Percentiles rank a stretch among this genome's conserved stretches.
Conservation (phyloP, 83 land plant genomes). For the Thuja plicata region DNA sequence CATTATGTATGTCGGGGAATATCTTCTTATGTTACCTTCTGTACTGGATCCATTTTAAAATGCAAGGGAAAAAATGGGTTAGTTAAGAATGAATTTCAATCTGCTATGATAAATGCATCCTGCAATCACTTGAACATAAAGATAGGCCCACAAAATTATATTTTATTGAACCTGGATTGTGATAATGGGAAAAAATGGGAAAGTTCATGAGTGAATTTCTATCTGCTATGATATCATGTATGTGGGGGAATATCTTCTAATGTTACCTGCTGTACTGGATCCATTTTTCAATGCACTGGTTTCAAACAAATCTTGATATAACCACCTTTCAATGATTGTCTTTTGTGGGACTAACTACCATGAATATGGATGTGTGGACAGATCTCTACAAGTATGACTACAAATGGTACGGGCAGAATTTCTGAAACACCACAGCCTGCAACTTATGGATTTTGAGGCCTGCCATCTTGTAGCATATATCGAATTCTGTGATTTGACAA, state of each 20-base stretch:
- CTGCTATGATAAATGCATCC: too few species aligned
- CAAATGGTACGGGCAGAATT: neutral
- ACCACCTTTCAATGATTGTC: neutral
- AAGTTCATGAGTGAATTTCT: neutral
- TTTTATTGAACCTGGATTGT: neutral
- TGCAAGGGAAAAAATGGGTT: too few species aligned
- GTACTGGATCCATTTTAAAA: too few species aligned
- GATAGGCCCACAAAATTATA: neutral
- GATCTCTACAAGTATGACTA: neutral
- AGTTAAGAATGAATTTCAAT: too few species aligned
- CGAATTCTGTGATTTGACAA: neutral
- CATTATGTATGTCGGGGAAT: neutral
- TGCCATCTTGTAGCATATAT: neutral
- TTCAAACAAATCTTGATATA: neutral
- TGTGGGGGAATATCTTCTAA: neutral
- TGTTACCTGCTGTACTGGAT: neutral
- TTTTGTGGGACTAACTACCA: neutral
- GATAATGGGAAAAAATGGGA: neutral
- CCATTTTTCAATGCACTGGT: neutral
- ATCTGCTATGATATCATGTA: neutral
- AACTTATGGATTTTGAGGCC: slow-evolving; percentile 5
- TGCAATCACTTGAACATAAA: neutral
- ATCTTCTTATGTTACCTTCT: neutral
- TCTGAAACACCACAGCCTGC: neutral
- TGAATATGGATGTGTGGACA: neutral